A percentile compares a stretch with the other conserved stretches of the same genome.
Conservation (phyloP, 1,139 yeast species). For the Hansenula anomala region DNA sequence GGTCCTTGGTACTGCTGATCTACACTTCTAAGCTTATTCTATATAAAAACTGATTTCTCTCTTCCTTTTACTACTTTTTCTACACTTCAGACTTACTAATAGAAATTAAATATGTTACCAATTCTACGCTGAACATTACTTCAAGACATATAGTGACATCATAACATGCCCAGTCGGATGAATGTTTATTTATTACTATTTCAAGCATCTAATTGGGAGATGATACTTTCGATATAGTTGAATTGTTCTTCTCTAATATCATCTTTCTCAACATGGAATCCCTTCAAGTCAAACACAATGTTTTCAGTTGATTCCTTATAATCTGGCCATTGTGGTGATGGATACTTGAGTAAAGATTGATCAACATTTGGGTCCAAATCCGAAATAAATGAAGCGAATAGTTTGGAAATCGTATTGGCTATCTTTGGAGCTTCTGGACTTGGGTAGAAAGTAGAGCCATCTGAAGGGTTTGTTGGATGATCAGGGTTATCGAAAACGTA, state of each 20-base stretch:
- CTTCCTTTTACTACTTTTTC: no score
- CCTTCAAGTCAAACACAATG: conserved; percentile 8
- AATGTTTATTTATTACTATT: neutral
- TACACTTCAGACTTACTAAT: no score
- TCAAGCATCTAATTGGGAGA: conserved; percentile 2
- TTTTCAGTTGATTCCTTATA: conserved; percentile 5
- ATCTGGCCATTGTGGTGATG: conserved; percentile 4
- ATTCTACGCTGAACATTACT: no score
- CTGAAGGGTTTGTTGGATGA: conserved; percentile 3
- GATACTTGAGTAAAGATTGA: neutral
- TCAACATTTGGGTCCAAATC: conserved; percentile 12
- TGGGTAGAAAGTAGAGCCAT: conserved; percentile 10
- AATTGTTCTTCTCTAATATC: conserved; percentile 5
- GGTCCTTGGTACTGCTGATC: no score
- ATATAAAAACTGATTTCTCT: no score
- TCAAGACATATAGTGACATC: no score
- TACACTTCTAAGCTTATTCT: no score
- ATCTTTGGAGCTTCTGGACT: conserved; percentile 6
- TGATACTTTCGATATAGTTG: conserved; percentile 4
- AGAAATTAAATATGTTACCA: no score
- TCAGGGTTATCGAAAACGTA: conserved; percentile 19
- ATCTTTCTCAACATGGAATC: conserved; percentile 9
- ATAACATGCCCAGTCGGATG: no score
- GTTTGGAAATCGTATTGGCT: conserved; percentile 6
- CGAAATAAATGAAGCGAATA: conserved; percentile 11